phyloP scores from a whole-genome alignment of 73 alveolate species.

The Symbiodinium natans region DNA sequence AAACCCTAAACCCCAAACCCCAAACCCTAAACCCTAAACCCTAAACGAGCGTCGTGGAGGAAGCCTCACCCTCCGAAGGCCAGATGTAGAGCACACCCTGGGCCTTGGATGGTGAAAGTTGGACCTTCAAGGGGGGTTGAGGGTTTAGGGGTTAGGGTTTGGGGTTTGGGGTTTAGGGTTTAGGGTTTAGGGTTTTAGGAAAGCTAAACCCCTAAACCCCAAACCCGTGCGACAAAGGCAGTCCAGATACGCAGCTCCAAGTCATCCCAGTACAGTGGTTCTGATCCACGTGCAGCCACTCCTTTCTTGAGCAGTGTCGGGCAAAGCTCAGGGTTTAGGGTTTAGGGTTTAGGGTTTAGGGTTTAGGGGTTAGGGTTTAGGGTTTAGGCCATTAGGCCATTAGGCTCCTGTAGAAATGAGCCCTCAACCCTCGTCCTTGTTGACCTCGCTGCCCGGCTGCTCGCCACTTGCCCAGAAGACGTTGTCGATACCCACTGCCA shows the following conservation, averaged over 20 bases:
- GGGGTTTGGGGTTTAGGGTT: background rate
- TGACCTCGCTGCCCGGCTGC: slow-evolving; percentile 23
- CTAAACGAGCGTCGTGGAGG: background rate
- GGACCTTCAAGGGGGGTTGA: background rate
- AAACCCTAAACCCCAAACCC: too few species aligned
- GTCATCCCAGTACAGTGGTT: slow-evolving; percentile 83
- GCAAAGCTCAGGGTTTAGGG: background rate
- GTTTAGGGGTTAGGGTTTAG: too few species aligned
- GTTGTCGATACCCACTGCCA: slow-evolving; percentile 76
- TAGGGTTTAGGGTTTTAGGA: too few species aligned
- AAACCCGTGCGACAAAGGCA: background rate
- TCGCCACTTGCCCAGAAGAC: slow-evolving; percentile 51
- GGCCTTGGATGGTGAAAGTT: background rate
- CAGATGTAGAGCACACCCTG: slow-evolving; percentile 92
- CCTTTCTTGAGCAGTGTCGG: background rate
- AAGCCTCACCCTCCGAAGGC: slow-evolving; percentile 17
- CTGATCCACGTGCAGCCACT: slow-evolving; percentile 93
- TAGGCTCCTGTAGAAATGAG: too few species aligned
- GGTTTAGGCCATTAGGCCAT: too few species aligned
- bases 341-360: too few species aligned
- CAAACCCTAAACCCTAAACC: background rate
- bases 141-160: background rate
- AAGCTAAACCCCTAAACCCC: background rate
- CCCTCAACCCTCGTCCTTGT: background rate
- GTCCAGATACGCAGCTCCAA: slow-evolving; percentile 51